These are phyloP conservation scores for Rubia balearica DNA, from an alignment of 305 asterid species.

Conservation along the genomic window DNA sequence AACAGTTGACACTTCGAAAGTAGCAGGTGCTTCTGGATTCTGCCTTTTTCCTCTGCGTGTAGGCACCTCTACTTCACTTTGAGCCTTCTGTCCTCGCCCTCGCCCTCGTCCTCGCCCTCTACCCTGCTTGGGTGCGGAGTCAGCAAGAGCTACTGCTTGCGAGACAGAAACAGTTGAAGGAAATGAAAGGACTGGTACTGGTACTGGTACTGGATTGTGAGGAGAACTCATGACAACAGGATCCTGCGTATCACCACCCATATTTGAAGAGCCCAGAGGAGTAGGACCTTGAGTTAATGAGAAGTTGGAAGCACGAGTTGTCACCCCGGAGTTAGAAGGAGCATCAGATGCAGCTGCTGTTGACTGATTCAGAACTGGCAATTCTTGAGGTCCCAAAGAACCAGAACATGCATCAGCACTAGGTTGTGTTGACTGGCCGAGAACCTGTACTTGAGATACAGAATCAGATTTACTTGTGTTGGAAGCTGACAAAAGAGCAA, in stretches of 20 bases:
- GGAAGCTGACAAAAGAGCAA: slow-evolving; percentile 30
- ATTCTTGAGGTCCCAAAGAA: slow-evolving; percentile 19
- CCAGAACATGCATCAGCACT: slow-evolving; percentile 28
- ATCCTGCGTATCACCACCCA: slow-evolving; percentile 30
- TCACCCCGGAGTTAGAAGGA: slow-evolving; percentile 5
- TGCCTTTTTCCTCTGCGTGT: slow-evolving; percentile 72
- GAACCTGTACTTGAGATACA: slow-evolving; percentile 30
- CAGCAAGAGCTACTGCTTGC: slow-evolving; percentile 29
- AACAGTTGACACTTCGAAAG: slow-evolving; percentile 38
- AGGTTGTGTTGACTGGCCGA: slow-evolving; percentile 26
- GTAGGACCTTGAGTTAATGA: background rate
- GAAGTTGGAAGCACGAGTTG: background rate
- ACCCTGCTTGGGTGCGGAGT: slow-evolving; percentile 43
- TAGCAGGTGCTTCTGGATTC: slow-evolving; percentile 35
- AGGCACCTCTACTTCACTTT: slow-evolving; percentile 49
- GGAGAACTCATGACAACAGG: slow-evolving; percentile 28
- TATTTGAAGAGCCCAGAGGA: slow-evolving; percentile 5
- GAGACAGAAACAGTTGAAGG: slow-evolving; percentile 32
- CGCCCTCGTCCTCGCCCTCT: slow-evolving; percentile 68
- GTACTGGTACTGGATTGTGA: slow-evolving; percentile 31
- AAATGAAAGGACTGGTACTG: slow-evolving; percentile 28
- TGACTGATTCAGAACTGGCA: slow-evolving; percentile 10
- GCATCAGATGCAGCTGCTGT: slow-evolving; percentile 1
- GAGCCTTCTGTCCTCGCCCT: slow-evolving; percentile 57
- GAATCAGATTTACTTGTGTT: slow-evolving; percentile 24